Conservation (phyloP, 208 protist genomes). For the Trypanosoma platydactyli region DNA sequence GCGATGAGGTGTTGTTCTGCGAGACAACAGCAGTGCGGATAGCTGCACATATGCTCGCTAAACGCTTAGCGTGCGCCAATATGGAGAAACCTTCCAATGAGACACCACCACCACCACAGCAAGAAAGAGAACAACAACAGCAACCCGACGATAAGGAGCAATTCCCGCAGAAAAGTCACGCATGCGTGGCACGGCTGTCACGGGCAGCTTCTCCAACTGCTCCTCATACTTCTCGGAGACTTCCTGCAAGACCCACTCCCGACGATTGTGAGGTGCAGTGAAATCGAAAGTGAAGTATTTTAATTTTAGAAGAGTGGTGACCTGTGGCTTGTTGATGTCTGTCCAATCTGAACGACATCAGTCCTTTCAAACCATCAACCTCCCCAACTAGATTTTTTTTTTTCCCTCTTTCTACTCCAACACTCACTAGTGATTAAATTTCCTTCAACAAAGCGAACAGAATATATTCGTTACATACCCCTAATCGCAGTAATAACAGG, state of each 20-base stretch:
- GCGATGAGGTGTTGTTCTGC: constrained; percentile 71
- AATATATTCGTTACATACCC: neutral
- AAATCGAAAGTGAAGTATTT: constrained; percentile 1
- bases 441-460: neutral
- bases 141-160: neutral
- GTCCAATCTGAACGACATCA: too few species aligned
- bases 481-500: neutral
- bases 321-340: too few species aligned
- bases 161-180: neutral
- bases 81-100: neutral
- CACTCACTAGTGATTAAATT: neutral
- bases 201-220: neutral
- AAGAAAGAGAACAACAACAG: neutral
- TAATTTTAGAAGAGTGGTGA: neutral
- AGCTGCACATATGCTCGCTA: constrained; percentile 21
- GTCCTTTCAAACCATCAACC: too few species aligned
- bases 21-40: constrained; percentile 41
- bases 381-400: constrained; percentile 1
- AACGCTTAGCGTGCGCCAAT: neutral
- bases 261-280: constrained; percentile 39
- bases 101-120: neutral
- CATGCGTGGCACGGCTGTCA: neutral
- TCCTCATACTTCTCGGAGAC: neutral
- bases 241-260: constrained; percentile 1
- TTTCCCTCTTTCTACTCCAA: neutral